Evolutionary conservation across 2,329 filamentous ascomycete genomes (phyloP), one percentile per base, ranked within the genome.

Genomic region (Phoma sp.): DNA sequence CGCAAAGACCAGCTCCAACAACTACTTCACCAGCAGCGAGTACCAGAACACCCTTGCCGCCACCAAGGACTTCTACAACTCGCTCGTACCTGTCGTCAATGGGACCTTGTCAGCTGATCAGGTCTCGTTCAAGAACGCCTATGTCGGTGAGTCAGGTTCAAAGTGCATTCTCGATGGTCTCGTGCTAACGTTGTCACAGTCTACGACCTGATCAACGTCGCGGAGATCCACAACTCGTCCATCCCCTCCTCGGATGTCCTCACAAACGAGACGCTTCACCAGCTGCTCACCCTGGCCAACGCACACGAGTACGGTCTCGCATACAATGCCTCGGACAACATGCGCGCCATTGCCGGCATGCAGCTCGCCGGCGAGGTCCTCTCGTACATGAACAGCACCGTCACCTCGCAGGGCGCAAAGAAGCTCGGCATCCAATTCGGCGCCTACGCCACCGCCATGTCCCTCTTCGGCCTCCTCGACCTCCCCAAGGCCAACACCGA

Each of bases 291-390:
- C n/a, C 85, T 95, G 29, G 92, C 93, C 64, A 87, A 93, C 72
- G 78, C 80, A 55, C 90, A 95, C 74, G 90, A 97, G 75, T 96
- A 85, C 81, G 88, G 88, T 68, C 85, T 95, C 13, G 91, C 91
- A 48, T 96, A 89, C 84, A 94, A 96, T 78, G 76, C 79, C 61
- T 78, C 83, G 39, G 77, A 77, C 72, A 39, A 74, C 59, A 74
- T 75, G 51, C 78, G 80, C 44, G 77, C 80, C 51, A 72, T 82
- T 43, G 70, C 75, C 5, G 80, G 79, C 55, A 80, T 78, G 74
- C 75, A 77, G n/a, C 76, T 82, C 43, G 79, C 78, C 0, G 80
- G 74, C 38, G 75, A 81, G 48, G 71, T 82, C 47, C 70, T 82
- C 10, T 54, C 69, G 1, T 77, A 76, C 68, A 68, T 82, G 48